These are phyloP conservation scores for Pistacia atlantica DNA, from an alignment of 345 rosid genomes.

Conservation along the genomic window DNA sequence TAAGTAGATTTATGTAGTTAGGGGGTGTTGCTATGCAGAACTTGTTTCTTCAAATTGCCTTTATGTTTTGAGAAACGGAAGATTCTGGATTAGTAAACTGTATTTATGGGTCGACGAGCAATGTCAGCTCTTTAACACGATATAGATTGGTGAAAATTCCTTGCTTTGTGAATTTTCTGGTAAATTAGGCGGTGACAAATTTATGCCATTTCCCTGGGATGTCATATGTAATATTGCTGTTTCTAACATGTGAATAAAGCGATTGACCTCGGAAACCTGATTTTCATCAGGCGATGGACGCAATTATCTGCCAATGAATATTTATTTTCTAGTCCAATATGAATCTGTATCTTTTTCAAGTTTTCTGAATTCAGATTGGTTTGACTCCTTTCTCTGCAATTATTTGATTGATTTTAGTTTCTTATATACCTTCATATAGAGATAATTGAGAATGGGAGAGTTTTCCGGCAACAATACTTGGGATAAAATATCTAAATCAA, in stretches of 20 bases:
- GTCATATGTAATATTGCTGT: neutral
- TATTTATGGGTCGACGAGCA: slow-evolving; percentile 22
- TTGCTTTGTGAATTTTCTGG: neutral
- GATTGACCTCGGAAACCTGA: neutral
- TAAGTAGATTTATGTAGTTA: slow-evolving; percentile 23
- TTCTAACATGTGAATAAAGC: neutral
- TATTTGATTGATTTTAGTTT: no score
- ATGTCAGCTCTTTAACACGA: slow-evolving; percentile 9
- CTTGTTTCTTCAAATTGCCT: slow-evolving; percentile 5
- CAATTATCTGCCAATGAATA: neutral
- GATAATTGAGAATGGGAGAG: no score
- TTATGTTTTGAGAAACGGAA: neutral
- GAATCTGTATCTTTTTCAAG: neutral
- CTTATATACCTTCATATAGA: no score
- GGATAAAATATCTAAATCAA: no score
- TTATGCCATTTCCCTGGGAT: neutral
- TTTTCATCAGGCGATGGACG: neutral
- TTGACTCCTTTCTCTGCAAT: neutral
- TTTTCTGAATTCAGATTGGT: neutral
- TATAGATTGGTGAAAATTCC: slow-evolving; percentile 8
- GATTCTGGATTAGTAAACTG: slow-evolving; percentile 22
- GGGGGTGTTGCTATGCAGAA: slow-evolving; percentile 14
- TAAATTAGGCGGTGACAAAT: neutral
- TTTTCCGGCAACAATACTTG: no score
- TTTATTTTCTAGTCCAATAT: neutral